Base-by-base conservation (phyloP, 169 alveolate genomes). In the Neospora caninum region DNA sequence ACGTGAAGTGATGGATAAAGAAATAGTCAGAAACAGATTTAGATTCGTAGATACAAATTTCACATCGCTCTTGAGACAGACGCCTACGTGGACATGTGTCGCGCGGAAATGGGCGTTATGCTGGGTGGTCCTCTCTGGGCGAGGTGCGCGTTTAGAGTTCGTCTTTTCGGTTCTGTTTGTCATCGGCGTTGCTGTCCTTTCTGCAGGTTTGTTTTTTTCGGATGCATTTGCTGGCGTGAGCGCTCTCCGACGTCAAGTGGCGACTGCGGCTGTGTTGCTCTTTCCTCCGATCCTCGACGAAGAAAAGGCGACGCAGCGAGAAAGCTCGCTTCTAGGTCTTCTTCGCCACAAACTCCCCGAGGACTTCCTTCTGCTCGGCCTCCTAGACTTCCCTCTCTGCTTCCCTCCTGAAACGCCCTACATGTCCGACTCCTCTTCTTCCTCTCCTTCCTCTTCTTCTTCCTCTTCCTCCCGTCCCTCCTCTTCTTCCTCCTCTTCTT, bases 351-450 rank as follows among this genome's bases (percentile, higher is more conserved):
- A 82, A 36, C 89, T 82, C 13, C 89, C 89, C 29, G 69, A 82
- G 34, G 89, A 82, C 64, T 82, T 42, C 25, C 69, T 82, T 25
- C 67, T 82, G 0, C 29, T 41, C 67, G 89, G 89, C 1, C 89
- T 82, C 31, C 39, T 82, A 39, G 89, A 82, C 41, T 20, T 2
- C 36, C 89, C 89, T 10, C 89, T 82, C 41, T 31, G 54, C 54
- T 41, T 82, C 27, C 89, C 89, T 9, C 89, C 89, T 9, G 89
- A 82, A 36, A 1, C 69, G 89, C 89, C 89, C 31, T 82, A 82
- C 25, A 10, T 4, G 54, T 10, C 53, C 39, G 34, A 36, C 89
- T 41, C 89, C 18, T 9, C 89, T 73, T 18, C 84, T 10, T n/a
- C 25, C 4, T 31, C 84, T n/a, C 27, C 84, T 22, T 22, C 58